Conservation (phyloP, 108 stramenopile species). For the Discostella stelligeroides region DNA sequence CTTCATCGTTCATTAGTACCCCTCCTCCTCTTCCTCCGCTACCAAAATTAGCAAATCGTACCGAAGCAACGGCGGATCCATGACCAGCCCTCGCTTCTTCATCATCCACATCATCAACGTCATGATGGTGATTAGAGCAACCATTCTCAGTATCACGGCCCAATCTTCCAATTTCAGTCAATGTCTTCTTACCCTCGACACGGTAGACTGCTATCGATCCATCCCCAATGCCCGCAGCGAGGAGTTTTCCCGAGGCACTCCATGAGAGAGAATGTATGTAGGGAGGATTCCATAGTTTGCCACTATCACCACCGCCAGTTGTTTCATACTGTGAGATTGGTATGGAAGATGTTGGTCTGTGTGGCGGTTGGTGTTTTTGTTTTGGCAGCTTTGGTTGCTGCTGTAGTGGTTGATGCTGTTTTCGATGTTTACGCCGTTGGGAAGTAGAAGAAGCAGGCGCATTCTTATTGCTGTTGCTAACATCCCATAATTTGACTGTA, state of each 20-base stretch:
- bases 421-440: neutral
- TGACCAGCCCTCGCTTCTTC: conserved; percentile 46
- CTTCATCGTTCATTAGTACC: conserved; percentile 17
- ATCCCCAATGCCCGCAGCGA: conserved; percentile 81
- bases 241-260: conserved; percentile 62
- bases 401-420: too few relatives aligned
- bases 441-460: neutral
- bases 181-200: conserved; percentile 48
- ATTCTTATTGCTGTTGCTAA: conserved; percentile 18
- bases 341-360: conserved; percentile 49
- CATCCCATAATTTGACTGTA: conserved; percentile 75
- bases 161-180: conserved; percentile 52
- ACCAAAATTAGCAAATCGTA: conserved; percentile 65
- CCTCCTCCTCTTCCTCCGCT: neutral
- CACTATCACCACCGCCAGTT: conserved; percentile 29
- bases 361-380: too few relatives aligned
- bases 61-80: conserved; percentile 67
- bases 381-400: too few relatives aligned
- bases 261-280: conserved; percentile 78
- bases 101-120: too few relatives aligned
- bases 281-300: conserved; percentile 87
- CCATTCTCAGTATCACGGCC: conserved; percentile 13
- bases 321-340: conserved; percentile 32
- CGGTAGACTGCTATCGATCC: conserved; percentile 57
- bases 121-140: too few relatives aligned